Conservation (phyloP, 73 alveolate genomes). For the Durusdinium trenchii region DNA sequence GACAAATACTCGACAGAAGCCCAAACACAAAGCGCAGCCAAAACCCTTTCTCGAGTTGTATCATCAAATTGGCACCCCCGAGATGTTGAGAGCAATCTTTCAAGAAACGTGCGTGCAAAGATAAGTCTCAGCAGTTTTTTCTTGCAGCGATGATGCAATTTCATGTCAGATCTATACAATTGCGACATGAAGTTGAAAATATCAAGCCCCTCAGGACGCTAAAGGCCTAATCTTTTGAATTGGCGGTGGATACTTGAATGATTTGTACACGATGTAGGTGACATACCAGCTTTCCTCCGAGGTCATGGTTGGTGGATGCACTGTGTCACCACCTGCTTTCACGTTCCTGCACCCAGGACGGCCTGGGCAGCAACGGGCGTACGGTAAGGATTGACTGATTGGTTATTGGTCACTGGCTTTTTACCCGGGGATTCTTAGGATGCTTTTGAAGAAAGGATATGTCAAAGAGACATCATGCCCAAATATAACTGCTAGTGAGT, state of each 20-base stretch:
- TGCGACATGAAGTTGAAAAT: not conserved
- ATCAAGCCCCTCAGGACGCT: not conserved
- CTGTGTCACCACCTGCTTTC: slow-evolving; percentile 21
- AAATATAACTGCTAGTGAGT: not conserved
- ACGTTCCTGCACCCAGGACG: slow-evolving; percentile 65
- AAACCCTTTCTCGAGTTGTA: not conserved
- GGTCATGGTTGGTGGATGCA: not conserved
- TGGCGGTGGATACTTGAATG: slow-evolving; percentile 42
- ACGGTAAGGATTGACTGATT: not conserved
- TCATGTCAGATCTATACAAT: no score
- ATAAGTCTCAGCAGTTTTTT: not conserved
- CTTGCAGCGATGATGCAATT: not conserved
- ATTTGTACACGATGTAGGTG: slow-evolving; percentile 46
- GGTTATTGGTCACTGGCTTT: not conserved
- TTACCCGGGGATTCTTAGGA: no score
- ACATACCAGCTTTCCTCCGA: not conserved
- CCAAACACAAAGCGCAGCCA: not conserved
- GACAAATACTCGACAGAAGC: no score
- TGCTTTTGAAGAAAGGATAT: not conserved
- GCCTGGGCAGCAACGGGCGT: slow-evolving; percentile 11
- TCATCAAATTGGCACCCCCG: not conserved
- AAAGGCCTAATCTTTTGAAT: not conserved
- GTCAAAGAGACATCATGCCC: not conserved
- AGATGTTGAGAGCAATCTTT: not conserved
- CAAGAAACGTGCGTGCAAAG: not conserved